A percentile compares a stretch with the other conserved stretches of the same genome.
Conservation (phyloP, 179 eudicot species). For the Heliamphora pulchella region DNA sequence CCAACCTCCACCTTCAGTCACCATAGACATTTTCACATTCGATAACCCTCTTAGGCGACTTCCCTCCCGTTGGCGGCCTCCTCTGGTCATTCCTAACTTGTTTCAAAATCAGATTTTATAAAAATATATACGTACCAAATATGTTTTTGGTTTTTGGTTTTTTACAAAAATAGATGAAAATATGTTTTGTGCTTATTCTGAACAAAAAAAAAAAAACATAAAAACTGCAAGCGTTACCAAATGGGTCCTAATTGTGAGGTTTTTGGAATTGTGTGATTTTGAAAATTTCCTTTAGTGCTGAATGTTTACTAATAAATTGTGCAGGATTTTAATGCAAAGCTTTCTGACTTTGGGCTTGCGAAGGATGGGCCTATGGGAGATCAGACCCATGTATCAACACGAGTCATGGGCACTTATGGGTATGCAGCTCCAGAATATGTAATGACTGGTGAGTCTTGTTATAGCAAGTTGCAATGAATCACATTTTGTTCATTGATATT, state of each 20-base stretch:
- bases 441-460: slow-evolving; percentile 69
- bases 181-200: too few relatives aligned
- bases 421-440: slow-evolving; percentile 98
- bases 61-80: too few relatives aligned
- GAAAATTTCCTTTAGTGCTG: neutral
- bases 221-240: too few relatives aligned
- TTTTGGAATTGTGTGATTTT: neutral
- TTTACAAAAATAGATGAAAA: too few relatives aligned
- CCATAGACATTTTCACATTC: too few relatives aligned
- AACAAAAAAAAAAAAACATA: too few relatives aligned
- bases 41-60: too few relatives aligned
- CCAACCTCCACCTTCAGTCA: too few relatives aligned
- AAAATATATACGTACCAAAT: too few relatives aligned
- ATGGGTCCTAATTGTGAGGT: neutral
- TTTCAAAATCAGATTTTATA: too few relatives aligned
- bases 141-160: too few relatives aligned
- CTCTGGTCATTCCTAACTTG: too few relatives aligned
- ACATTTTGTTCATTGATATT: neutral
- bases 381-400: slow-evolving; percentile 94
- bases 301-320: slow-evolving; percentile 11
- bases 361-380: slow-evolving; percentile 95
- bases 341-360: slow-evolving; percentile 96
- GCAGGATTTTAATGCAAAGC: slow-evolving; percentile 92
- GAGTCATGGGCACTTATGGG: slow-evolving; percentile 96
- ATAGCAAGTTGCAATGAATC: slow-evolving; percentile 8